Conservation (phyloP, 2,329 filamentous ascomycete genomes). For the Calonectria pseudoreteaudii region DNA sequence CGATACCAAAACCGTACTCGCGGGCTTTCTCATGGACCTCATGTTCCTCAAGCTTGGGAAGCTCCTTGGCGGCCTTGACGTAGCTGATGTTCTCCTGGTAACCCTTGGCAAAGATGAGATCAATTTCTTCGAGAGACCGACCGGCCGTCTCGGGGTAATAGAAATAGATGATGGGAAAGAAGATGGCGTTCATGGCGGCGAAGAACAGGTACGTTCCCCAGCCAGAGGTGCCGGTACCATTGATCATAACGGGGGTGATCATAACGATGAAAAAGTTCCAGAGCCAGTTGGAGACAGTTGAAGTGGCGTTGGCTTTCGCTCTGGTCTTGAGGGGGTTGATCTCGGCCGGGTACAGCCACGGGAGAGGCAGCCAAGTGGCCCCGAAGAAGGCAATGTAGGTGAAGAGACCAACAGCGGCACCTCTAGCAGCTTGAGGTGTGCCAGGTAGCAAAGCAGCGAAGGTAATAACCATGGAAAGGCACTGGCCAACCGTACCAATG, state of each 20-base stretch:
- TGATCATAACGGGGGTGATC: constrained; percentile 73
- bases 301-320: constrained; percentile 62
- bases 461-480: constrained; percentile 69
- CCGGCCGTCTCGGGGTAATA: constrained; percentile 57
- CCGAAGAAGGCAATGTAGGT: constrained; percentile 78
- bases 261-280: constrained; percentile 65
- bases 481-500: constrained; percentile 59
- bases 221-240: constrained; percentile 57
- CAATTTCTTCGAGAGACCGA: constrained; percentile 65
- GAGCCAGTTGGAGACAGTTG: constrained; percentile 72
- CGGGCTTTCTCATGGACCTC: constrained; percentile 63
- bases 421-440: constrained; percentile 70
- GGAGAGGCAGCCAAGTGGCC: constrained; percentile 72
- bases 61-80: constrained; percentile 66
- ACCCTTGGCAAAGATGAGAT: constrained; percentile 71
- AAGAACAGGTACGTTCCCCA: constrained; percentile 65
- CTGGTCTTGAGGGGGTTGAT: constrained; percentile 63
- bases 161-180: constrained; percentile 63
- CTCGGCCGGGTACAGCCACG: constrained; percentile 70
- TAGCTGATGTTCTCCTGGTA: constrained; percentile 69
- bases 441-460: constrained; percentile 76
- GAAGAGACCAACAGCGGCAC: constrained; percentile 75
- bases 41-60: constrained; percentile 63
- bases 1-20: not conserved
- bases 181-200: constrained; percentile 62